Percentiles rank a stretch among this genome's conserved stretches.
phyloP scores from a whole-genome alignment of 768 basidiomycete species.

The Macrolepiota albuminosa region DNA sequence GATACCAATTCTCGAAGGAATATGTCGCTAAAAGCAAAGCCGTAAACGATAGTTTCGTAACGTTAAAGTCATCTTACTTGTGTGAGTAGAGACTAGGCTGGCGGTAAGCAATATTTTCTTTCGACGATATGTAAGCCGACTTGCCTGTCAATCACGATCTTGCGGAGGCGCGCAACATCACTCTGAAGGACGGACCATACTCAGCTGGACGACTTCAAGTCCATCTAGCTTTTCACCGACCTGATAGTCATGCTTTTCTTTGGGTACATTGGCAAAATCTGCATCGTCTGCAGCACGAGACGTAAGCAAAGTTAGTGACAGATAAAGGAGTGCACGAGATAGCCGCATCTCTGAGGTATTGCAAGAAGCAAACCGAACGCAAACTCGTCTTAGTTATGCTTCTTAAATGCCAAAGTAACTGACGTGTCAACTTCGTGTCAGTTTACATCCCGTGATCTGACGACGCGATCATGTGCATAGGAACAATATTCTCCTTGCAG shows the following conservation, averaged over 20 bases:
- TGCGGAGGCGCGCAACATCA: slow-evolving; percentile 88
- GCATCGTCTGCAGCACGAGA: slow-evolving; percentile 47
- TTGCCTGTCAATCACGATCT: slow-evolving; percentile 88
- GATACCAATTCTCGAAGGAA: slow-evolving; percentile 90
- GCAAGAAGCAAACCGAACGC: not conserved
- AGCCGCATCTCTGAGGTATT: slow-evolving; percentile 48
- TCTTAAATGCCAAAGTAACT: slow-evolving; percentile 21
- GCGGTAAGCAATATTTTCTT: not conserved
- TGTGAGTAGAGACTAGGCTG: slow-evolving; percentile 73
- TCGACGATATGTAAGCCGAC: slow-evolving; percentile 10
- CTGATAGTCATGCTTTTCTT: slow-evolving; percentile 69
- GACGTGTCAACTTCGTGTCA: slow-evolving; percentile 51
- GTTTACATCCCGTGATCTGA: slow-evolving; percentile 20
- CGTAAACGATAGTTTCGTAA: not conserved
- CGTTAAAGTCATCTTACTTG: slow-evolving; percentile 37
- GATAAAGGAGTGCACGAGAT: slow-evolving; percentile 44
- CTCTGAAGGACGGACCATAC: slow-evolving; percentile 45
- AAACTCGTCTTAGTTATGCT: slow-evolving; percentile 1
- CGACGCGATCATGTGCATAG: slow-evolving; percentile 7
- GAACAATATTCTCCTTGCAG: too few species aligned
- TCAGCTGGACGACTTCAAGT: not conserved
- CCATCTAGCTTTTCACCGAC: slow-evolving; percentile 27
- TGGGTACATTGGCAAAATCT: slow-evolving; percentile 28
- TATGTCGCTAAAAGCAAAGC: slow-evolving; percentile 50
- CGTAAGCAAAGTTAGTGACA: slow-evolving; percentile 36